These are phyloP conservation scores for Diutina ranongensis DNA, from an alignment of 1,139 yeast species.

Conservation along the genomic window DNA sequence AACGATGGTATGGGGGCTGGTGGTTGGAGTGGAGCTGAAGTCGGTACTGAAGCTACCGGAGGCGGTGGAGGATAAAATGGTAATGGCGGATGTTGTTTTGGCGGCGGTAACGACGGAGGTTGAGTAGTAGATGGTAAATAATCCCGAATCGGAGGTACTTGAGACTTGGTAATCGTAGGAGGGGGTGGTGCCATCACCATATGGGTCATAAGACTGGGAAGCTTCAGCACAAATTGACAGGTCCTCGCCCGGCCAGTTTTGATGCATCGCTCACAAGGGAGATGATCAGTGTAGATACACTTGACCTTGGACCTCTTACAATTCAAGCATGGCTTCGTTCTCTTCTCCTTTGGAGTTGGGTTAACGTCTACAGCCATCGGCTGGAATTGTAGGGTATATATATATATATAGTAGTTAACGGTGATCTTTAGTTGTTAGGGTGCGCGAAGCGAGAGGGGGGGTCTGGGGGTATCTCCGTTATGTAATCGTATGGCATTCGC, in stretches of 20 bases:
- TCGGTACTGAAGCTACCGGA: not conserved
- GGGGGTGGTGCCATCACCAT: conserved; percentile 11
- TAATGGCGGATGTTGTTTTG: no score
- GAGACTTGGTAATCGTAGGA: not conserved
- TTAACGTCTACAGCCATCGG: not conserved
- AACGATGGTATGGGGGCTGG: conserved; percentile 7
- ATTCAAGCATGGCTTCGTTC: conserved; percentile 51
- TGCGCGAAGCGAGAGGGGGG: no score
- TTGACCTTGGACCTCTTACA: conserved; percentile 57
- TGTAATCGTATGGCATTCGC: no score
- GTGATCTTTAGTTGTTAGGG: no score
- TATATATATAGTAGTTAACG: not conserved
- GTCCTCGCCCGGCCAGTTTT: conserved; percentile 32
- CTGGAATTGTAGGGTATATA: no score
- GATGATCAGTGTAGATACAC: conserved; percentile 35
- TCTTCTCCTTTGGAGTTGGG: conserved; percentile 19
- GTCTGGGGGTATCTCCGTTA: no score
- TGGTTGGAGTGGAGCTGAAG: conserved; percentile 4
- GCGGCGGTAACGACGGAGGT: no score
- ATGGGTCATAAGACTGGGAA: conserved; percentile 26
- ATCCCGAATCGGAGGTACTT: not conserved
- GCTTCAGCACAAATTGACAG: conserved; percentile 47
- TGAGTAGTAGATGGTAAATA: not conserved
- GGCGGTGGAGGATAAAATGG: no score
- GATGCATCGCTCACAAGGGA: conserved; percentile 50